These are phyloP conservation scores for Trametes gibbosa DNA, from an alignment of 768 basidiomycete species.

Conservation along the genomic window DNA sequence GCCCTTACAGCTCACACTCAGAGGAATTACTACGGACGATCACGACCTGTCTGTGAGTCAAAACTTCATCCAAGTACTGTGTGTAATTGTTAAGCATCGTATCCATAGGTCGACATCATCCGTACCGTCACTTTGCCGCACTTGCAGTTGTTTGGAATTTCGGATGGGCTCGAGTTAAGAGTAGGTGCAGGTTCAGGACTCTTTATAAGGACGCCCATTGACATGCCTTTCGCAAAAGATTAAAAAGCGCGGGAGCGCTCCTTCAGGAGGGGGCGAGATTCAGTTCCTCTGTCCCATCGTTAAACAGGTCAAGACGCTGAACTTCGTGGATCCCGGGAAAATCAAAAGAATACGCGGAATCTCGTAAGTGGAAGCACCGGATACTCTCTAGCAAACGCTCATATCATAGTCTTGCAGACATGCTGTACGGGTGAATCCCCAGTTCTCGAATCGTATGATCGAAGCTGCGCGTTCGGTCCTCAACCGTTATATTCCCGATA, in stretches of 20 bases:
- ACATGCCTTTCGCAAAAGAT: constrained; percentile 48
- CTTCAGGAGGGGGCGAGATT: constrained; percentile 89
- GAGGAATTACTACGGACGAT: constrained; percentile 91
- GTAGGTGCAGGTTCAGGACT: constrained; percentile 38
- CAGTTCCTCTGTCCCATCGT: constrained; percentile 92
- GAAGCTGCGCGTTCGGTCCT: constrained; percentile 89
- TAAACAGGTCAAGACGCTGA: constrained; percentile 86
- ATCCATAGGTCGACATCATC: constrained; percentile 75
- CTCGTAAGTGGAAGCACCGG: constrained; percentile 56
- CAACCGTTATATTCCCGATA: constrained; percentile 96
- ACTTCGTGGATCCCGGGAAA: constrained; percentile 89
- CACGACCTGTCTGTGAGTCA: constrained; percentile 80
- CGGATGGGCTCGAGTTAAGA: constrained; percentile 86
- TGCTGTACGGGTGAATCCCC: constrained; percentile 94
- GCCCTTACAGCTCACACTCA: constrained; percentile 74
- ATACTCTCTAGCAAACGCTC: neutral
- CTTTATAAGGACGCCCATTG: no score
- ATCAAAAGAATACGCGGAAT: constrained; percentile 95
- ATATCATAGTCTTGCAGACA: constrained; percentile 50
- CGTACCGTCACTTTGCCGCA: constrained; percentile 90
- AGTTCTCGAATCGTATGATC: constrained; percentile 97
- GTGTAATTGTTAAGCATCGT: neutral
- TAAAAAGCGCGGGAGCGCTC: constrained; percentile 89
- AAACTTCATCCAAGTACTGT: neutral
- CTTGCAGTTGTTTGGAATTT: constrained; percentile 85